These are phyloP conservation scores for Phytophthora meadii DNA, from an alignment of 352 stramenopile genomes.

Conservation along the genomic window DNA sequence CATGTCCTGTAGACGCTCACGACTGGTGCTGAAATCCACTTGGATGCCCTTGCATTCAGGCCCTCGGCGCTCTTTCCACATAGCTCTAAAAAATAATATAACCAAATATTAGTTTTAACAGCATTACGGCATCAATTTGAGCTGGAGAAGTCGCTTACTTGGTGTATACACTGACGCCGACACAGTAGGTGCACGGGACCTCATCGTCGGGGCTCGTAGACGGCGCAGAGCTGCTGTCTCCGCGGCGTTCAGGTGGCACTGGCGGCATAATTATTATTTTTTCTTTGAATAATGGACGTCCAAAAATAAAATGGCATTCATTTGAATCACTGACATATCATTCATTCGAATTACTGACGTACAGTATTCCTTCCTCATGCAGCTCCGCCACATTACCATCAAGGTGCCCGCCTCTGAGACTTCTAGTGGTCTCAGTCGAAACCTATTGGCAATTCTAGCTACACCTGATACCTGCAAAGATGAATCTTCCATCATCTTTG, in stretches of 20 bases:
- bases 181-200: constrained; percentile 56
- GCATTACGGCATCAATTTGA: not conserved
- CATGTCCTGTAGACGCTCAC: constrained; percentile 57
- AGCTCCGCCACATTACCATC: constrained; percentile 24
- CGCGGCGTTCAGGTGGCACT: constrained; percentile 30
- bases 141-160: constrained; percentile 39
- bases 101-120: not conserved
- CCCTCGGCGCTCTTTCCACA: constrained; percentile 55
- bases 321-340: too few species aligned
- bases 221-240: constrained; percentile 13
- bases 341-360: too few species aligned
- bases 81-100: constrained; percentile 42
- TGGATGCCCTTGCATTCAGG: constrained; percentile 67
- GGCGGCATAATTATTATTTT: constrained; percentile 23
- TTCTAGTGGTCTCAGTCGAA: constrained; percentile 19
- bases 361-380: constrained; percentile 9
- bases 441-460: constrained; percentile 30
- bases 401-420: constrained; percentile 23
- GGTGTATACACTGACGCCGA: constrained; percentile 75
- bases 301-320: too few species aligned
- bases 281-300: too few species aligned
- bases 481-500: constrained; percentile 13
- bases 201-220: constrained; percentile 7
- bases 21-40: constrained; percentile 42
- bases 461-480: constrained; percentile 15